Percentiles rank a stretch among this genome's conserved stretches.
phyloP scores from a whole-genome alignment of 1,284 basidiomycete genomes.

The Tilletiopsis washingtonensis region DNA sequence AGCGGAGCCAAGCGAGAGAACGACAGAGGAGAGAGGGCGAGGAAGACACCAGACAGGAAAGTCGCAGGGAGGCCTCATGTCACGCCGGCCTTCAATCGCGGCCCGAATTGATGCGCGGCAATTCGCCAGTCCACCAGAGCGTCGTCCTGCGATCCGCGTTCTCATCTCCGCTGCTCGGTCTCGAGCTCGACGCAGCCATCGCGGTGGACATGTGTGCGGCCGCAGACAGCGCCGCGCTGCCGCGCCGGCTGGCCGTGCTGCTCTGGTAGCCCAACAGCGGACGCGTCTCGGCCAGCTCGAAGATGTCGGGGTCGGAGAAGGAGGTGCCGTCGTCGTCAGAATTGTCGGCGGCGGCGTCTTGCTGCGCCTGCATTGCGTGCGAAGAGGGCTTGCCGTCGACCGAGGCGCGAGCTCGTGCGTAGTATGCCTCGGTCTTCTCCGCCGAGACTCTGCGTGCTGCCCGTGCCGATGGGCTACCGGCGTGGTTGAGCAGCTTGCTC shows the following conservation, averaged over 20 bases:
- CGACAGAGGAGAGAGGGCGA: too few species aligned
- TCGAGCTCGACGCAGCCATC: too few species aligned
- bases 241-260: not conserved
- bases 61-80: too few species aligned
- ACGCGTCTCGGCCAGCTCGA: slow-evolving; percentile 1
- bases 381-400: not conserved
- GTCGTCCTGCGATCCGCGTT: not conserved
- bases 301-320: slow-evolving; percentile 5
- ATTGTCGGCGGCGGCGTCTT: not conserved
- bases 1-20: too few species aligned
- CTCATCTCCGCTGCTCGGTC: too few species aligned
- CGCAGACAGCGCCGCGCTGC: not conserved
- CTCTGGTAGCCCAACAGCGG: slow-evolving; percentile 2
- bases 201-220: not conserved
- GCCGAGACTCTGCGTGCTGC: too few species aligned
- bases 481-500: too few species aligned
- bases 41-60: too few species aligned
- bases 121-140: slow-evolving; percentile 3
- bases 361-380: not conserved
- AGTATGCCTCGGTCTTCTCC: too few species aligned
- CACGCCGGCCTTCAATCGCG: too few species aligned
- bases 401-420: not conserved
- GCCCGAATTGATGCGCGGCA: slow-evolving; percentile 2
- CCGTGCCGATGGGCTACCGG: too few species aligned
- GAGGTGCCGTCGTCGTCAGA: not conserved